Evolutionary conservation across 2,329 filamentous ascomycete species (phyloP), one percentile per base, ranked within the genome.

Genomic region (Akanthomyces muscarius): DNA sequence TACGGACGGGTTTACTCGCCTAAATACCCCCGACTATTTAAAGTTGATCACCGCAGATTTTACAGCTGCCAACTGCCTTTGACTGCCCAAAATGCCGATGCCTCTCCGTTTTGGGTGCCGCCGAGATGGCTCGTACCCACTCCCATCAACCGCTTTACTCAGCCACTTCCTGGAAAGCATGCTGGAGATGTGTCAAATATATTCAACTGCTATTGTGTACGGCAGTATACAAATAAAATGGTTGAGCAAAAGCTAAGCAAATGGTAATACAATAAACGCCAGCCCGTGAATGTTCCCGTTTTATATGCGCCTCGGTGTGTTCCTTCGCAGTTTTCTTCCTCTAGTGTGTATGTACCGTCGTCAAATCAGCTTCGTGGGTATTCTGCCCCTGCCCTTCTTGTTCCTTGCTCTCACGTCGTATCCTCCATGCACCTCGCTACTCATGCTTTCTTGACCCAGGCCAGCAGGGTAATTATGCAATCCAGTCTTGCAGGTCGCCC

Each of bases 401-500:
- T 11, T 25, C 30, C 21, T 36, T 33, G 42, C 55, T 36, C 44
- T 21, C 38, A 44, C n/a, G 8, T 23, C 44, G n/a, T 23, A 36
- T 36, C 33, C 44, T 47, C n/a, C 25, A 51, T 51, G 16, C 23
- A 36, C 30, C 11, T 23, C 21, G 14, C 14, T 25, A 33, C 25
- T 30, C 54, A 38, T 41, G 23, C 53, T 14, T 41, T 45, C 5
- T 21, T 45, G 41, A 36, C 18, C 23, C 42, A 25, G 28, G 33
- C 36, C 36, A 36, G 25, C 54, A 3, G 10, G 10, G n/a, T 58
- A 53, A 41, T 36, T 25, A 63, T n/a, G 23, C 23, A 33, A 61
- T 62, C 64, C 67, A 65, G 62, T 78, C 74, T 67, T 75, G 72
- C 67, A 78, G 64, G 66, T 78, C 76, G 51, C 75, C 75, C 62